Conservation (phyloP, 202 grass and related monocot genomes). For the Bolboschoenoplectus hybrid region DNA sequence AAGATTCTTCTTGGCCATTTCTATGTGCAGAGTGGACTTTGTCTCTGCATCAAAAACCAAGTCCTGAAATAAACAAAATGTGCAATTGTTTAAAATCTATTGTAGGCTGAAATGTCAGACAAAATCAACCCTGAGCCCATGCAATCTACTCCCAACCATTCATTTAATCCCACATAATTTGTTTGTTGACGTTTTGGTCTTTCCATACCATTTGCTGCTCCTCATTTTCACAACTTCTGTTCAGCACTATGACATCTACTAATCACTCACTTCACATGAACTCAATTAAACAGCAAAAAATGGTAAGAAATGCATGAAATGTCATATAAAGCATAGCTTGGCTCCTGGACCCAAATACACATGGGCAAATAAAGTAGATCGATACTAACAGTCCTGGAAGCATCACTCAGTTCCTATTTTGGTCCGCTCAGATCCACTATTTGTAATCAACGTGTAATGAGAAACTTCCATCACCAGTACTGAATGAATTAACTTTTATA, state of each 20-base stretch:
- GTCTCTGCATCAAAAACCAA: slow-evolving; percentile 76
- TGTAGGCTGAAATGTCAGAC: not conserved
- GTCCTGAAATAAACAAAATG: slow-evolving; percentile 54
- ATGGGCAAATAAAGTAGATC: not conserved
- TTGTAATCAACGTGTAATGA: not conserved
- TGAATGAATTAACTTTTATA: not conserved
- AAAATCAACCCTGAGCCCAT: not conserved
- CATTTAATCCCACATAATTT: slow-evolving; percentile 9
- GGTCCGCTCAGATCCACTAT: not conserved
- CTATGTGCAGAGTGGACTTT: slow-evolving; percentile 69
- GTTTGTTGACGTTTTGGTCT: not conserved
- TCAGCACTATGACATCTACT: not conserved
- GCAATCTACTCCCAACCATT: slow-evolving; percentile 12
- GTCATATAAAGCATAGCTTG: not conserved
- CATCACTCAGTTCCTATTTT: not conserved
- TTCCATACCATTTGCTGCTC: not conserved
- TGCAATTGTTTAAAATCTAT: not conserved
- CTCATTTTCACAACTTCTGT: not conserved
- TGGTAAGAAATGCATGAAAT: not conserved
- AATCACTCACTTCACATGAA: not conserved
- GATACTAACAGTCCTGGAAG: not conserved
- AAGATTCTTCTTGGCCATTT: slow-evolving; percentile 99
- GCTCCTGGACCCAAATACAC: not conserved
- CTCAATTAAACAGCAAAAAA: not conserved
- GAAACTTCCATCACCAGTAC: not conserved